phyloP scores from a whole-genome alignment of 2,329 filamentous ascomycete genomes.

The Didymella glomerata region DNA sequence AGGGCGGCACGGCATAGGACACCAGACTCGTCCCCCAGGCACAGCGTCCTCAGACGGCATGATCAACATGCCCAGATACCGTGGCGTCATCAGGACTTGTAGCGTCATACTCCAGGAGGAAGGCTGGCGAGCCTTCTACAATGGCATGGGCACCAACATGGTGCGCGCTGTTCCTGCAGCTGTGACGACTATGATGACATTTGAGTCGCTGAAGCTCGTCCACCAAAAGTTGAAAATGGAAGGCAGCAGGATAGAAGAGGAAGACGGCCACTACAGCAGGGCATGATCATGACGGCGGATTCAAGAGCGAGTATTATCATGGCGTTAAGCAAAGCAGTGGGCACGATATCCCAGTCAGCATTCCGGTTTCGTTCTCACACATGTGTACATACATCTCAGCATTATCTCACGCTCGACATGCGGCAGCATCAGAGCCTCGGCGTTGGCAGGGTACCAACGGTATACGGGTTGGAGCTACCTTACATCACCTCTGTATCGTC shows the following conservation, averaged over 20 bases:
- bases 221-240: slow-evolving; percentile 62
- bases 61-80: slow-evolving; percentile 68
- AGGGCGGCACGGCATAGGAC: slow-evolving; percentile 40
- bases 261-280: slow-evolving; percentile 18
- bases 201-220: slow-evolving; percentile 75
- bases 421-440: slow-evolving; percentile 33
- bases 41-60: slow-evolving; percentile 65
- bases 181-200: slow-evolving; percentile 97
- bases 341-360: slow-evolving; percentile 32
- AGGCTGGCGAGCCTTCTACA: slow-evolving; percentile 96
- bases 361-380: slow-evolving; percentile 28
- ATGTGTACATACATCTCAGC: slow-evolving; percentile 37
- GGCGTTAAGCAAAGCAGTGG: slow-evolving; percentile 30
- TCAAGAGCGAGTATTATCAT: slow-evolving; percentile 16
- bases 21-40: slow-evolving; percentile 57
- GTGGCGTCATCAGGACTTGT: slow-evolving; percentile 81
- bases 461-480: slow-evolving; percentile 11
- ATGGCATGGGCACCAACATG: slow-evolving; percentile 97
- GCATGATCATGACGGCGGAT: slow-evolving; percentile 1
- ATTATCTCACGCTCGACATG: slow-evolving; percentile 23
- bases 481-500: slow-evolving; percentile 18
- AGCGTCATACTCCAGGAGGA: slow-evolving; percentile 87
- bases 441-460: slow-evolving; percentile 26
- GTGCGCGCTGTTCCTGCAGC: slow-evolving; percentile 94
- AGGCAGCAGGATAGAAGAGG: slow-evolving; percentile 48